Conservation (phyloP, 257 asterid genomes). For the Solanum bulbocastanum region DNA sequence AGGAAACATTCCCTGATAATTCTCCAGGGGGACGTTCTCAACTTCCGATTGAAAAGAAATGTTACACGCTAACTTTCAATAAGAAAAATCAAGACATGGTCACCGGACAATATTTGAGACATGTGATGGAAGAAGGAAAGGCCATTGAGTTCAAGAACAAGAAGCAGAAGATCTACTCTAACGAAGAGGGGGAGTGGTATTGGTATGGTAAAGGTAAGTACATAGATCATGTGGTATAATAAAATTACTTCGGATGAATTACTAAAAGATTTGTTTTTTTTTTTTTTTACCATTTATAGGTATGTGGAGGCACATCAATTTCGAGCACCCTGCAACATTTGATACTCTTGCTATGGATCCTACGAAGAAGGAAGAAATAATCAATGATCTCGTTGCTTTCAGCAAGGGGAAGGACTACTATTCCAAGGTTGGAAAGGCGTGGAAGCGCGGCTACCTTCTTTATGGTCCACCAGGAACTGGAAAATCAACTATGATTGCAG, state of each 20-base stretch:
- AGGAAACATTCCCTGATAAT: background rate
- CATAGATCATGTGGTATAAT: background rate
- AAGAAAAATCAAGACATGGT: background rate
- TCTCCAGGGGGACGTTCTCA: background rate
- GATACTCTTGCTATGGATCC: background rate
- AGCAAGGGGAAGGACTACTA: background rate
- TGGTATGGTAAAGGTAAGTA: background rate
- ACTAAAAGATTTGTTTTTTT: background rate
- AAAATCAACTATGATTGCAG: constrained; percentile 1
- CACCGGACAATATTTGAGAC: background rate
- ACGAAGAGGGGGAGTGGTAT: background rate
- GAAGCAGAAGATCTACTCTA: background rate
- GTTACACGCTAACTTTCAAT: background rate
- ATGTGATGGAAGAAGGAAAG: background rate
- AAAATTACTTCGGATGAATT: background rate
- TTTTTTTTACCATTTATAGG: background rate
- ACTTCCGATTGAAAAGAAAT: background rate
- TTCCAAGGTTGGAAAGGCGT: background rate
- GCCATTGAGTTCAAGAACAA: background rate
- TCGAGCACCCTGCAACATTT: background rate
- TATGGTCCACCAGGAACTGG: background rate
- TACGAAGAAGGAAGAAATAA: background rate
- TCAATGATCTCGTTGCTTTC: background rate
- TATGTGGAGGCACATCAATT: background rate
- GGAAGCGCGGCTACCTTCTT: background rate